These are phyloP conservation scores for Tagetes patula DNA, from an alignment of 129 eudicot genomes.

Conservation along the genomic window DNA sequence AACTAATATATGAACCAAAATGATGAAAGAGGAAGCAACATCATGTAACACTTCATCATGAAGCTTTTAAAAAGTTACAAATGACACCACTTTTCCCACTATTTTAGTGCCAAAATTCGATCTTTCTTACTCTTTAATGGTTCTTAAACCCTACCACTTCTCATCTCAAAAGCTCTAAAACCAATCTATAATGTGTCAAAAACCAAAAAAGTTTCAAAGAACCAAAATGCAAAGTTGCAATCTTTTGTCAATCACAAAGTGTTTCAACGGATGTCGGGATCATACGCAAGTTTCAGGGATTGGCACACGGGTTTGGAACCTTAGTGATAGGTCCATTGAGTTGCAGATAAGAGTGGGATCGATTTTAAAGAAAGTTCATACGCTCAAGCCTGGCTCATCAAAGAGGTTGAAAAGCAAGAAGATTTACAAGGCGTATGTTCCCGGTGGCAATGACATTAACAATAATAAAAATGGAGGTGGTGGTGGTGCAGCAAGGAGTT, in stretches of 20 bases:
- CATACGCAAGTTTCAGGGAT: conserved; percentile 53
- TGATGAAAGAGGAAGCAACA: conserved; percentile 74
- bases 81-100: conserved; percentile 25
- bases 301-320: conserved; percentile 86
- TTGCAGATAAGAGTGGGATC: conserved; percentile 89
- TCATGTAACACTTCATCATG: conserved; percentile 45
- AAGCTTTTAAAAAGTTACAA: conserved; percentile 40
- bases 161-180: conserved; percentile 21
- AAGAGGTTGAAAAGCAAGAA: conserved; percentile 73
- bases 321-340: conserved; percentile 73
- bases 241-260: conserved; percentile 50
- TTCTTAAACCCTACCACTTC: conserved; percentile 45
- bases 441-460: conserved; percentile 31
- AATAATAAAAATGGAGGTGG: conserved; percentile 1
- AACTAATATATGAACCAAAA: conserved; percentile 25
- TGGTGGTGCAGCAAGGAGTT: conserved; percentile 49
- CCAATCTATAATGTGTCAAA: conserved; percentile 26
- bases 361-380: conserved; percentile 69
- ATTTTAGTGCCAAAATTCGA: conserved; percentile 30
- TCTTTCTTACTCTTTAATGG: conserved; percentile 33
- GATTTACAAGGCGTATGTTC: conserved; percentile 83
- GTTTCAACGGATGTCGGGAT: conserved; percentile 78
- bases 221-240: conserved; percentile 47
- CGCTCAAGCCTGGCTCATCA: conserved; percentile 74
- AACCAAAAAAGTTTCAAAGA: conserved; percentile 1